Evolutionary conservation across 2,329 filamentous ascomycete species (phyloP).

Genomic region (Cladophialophora psammophila): DNA sequence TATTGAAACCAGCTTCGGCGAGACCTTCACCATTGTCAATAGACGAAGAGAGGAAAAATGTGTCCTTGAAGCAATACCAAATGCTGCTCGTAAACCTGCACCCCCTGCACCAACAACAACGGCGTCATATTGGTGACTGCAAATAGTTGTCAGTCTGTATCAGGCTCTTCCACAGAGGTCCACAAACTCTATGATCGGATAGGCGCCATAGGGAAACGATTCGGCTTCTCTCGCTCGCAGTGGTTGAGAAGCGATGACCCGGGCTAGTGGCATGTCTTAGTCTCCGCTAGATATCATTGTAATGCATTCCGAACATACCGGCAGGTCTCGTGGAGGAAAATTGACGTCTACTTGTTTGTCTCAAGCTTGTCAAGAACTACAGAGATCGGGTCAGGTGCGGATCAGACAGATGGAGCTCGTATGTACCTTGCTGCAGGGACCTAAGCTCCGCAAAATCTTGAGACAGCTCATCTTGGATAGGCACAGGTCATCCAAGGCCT

Average conservation of each 20-base stretch:
- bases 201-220: constrained; percentile 84
- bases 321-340: constrained; percentile 88
- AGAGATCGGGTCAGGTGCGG: constrained; percentile 34
- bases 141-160: constrained; percentile 11
- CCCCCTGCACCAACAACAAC: constrained; percentile 77
- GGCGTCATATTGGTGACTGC: constrained; percentile 91
- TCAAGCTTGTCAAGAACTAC: constrained; percentile 70
- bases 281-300: neutral
- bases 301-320: constrained; percentile 60
- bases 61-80: constrained; percentile 46
- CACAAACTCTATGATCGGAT: constrained; percentile 82
- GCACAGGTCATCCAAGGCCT: constrained; percentile 19
- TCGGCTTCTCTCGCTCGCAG: constrained; percentile 93
- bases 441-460: constrained; percentile 57
- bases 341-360: constrained; percentile 69
- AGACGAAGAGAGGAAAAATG: neutral
- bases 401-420: constrained; percentile 23
- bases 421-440: constrained; percentile 58
- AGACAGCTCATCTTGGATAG: constrained; percentile 56
- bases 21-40: constrained; percentile 48
- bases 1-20: constrained; percentile 69
- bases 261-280: constrained; percentile 61
- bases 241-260: constrained; percentile 84
- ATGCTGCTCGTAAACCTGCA: constrained; percentile 68
- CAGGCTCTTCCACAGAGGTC: neutral